Evolutionary conservation across 2,329 filamentous ascomycete species (phyloP), one percentile per base, ranked within the genome.

Genomic region (Ophiostoma himal-ulmi): DNA sequence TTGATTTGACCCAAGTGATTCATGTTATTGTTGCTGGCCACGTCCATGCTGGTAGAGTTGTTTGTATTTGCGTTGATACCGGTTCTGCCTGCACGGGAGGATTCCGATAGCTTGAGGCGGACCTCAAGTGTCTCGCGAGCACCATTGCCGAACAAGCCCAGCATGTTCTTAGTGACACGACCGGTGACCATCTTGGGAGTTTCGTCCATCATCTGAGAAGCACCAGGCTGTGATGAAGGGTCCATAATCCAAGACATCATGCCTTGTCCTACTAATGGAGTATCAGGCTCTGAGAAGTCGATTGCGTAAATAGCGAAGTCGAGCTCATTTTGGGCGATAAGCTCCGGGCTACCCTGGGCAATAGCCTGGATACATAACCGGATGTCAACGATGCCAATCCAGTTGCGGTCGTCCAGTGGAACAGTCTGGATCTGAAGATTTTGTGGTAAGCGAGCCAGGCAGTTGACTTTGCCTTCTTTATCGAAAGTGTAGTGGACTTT

Each of bases 401-500:
- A 86, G 30, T 85, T 92, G 72, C 84, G 85, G 71, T 96, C 92
- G 78, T 97, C 92, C 72, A 98, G 82, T 34, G 88, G 85, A 17
- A 96, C 86, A 2, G 93, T 92, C 76, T 93, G 92, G 52, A 97
- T 88, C 69, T 91, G 86, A 71, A 97, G 83, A 20, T 90, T 85
- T 71, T 94, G 89, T 22, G 92, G 91, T 83, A 92, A 90, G 76
- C 94, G 88, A 72, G 94, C 94, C 68, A 99, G 85, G 80, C 93
- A 97, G 78, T 94, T 94, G 74, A 93, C 90, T 80, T 93, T 93
- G 81, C 88, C 90, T 75, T 94, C 90, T 77, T 90, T 89, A 79
- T 98, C 94, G 81, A 98, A 97, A 41, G 93, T 97, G 81, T 98
- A 99, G 72, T 96, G 89, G 68, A 98, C 91, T 84, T 98, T 98